Percentiles rank a stretch among this genome's conserved stretches.
phyloP scores from a whole-genome alignment of 805 yeast genomes.

The Kodamaea lidongshanica region DNA sequence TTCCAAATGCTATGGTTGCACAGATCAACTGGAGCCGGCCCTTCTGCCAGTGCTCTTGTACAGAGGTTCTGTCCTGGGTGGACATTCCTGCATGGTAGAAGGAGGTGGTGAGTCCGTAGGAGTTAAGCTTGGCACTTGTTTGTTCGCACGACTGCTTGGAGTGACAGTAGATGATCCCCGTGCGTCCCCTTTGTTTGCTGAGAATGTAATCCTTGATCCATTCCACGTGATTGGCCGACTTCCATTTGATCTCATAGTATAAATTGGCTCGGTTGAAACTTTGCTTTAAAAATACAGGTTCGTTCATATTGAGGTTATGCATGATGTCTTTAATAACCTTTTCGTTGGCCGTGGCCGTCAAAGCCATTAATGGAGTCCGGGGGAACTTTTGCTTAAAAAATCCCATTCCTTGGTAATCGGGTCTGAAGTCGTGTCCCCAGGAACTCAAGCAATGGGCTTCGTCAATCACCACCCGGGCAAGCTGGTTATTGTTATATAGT shows the following conservation, averaged over 20 bases:
- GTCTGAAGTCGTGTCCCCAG: slow-evolving; percentile 98
- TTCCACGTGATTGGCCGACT: slow-evolving; percentile 49
- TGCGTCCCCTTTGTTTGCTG: slow-evolving; percentile 44
- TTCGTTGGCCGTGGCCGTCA: slow-evolving; percentile 95
- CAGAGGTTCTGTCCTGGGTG: slow-evolving; percentile 59
- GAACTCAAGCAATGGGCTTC: slow-evolving; percentile 98
- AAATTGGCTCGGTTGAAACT: slow-evolving; percentile 89
- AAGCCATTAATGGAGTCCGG: slow-evolving; percentile 83
- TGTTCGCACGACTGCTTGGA: slow-evolving; percentile 85
- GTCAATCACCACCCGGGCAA: slow-evolving; percentile 89
- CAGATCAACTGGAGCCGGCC: slow-evolving; percentile 72
- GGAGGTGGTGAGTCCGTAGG: slow-evolving; percentile 59
- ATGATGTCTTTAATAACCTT: slow-evolving; percentile 82
- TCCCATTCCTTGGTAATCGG: slow-evolving; percentile 81
- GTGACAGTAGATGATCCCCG: slow-evolving; percentile 93
- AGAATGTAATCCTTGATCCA: slow-evolving; percentile 55
- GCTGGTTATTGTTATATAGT: slow-evolving; percentile 46
- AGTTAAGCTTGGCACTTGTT: slow-evolving; percentile 54
- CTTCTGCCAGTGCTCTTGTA: slow-evolving; percentile 82
- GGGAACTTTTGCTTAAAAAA: slow-evolving; percentile 71
- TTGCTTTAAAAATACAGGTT: slow-evolving; percentile 69
- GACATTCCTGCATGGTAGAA: slow-evolving; percentile 95
- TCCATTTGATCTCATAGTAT: slow-evolving; percentile 68
- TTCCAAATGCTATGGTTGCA: slow-evolving; percentile 97
- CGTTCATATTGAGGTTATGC: slow-evolving; percentile 60